Evolutionary conservation across 2,329 filamentous ascomycete genomes (phyloP), one percentile per base, ranked within the genome.

Genomic region (Gremmenia infestans): DNA sequence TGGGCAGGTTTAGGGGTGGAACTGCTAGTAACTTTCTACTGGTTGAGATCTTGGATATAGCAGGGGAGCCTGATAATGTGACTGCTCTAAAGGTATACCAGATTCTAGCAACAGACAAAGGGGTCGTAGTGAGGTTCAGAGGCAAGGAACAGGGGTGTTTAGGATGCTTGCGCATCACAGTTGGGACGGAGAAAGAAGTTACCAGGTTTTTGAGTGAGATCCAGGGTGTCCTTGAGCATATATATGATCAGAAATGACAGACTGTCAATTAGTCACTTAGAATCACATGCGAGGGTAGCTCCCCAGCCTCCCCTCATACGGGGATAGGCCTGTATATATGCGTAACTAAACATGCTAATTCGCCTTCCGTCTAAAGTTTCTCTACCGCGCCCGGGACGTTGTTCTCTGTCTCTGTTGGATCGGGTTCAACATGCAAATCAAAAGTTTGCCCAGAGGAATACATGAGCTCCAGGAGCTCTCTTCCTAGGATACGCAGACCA

Each of bases 71-170:
- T 1, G 88, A 91, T 68, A 99, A 97, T 65, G 76, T 78, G 49
- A 81, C 82, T 1, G 94, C 94, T 15, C 72, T 92, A 66, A 83
- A 82, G 11, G 87, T 93, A 7, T 99, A 99, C 71, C 85, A 95
- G 74, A 79, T 77, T 32, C 78, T 99, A 66, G 94, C 94, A 0
- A 91, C 96, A 77, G 81, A 84, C 42, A 86, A 85, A 70, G 91
- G 93, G 0, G 93, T 99, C 0, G 92, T 99, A 6, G 93, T 97
- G 4, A 80, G 94, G 53, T 99, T 97, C 73, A 80, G 94, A 65
- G 94, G 94, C 48, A 95, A 92, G 75, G 94, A 99, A 76, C 78
- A 88, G 62, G 93, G 92, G 4, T 99, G 94, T 70, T 72, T 86
- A 43, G 94, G 93, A 0, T 97, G 93, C 68, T 73, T 99, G 71